These are phyloP conservation scores for Schizothecium vesticola DNA, from an alignment of 495 filamentous ascomycete genomes.

Conservation along the genomic window DNA sequence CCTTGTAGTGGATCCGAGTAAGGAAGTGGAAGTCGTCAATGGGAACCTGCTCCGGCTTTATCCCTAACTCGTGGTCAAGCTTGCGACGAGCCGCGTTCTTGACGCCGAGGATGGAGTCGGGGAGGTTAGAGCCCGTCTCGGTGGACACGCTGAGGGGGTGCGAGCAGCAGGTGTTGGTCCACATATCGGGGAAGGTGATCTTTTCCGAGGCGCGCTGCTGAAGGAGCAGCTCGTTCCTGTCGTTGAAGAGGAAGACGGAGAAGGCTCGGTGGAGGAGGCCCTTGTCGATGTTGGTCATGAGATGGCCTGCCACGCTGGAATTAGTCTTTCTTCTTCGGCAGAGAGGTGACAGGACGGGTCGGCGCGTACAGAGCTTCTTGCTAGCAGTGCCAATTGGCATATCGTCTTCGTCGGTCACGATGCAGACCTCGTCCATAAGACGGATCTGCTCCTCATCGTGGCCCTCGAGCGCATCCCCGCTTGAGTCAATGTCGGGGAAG, in stretches of 20 bases:
- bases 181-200: constrained; percentile 99
- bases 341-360: not conserved
- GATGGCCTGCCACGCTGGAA: constrained; percentile 60
- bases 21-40: constrained; percentile 88
- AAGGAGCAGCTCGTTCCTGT: constrained; percentile 80
- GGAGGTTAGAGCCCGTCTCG: constrained; percentile 82
- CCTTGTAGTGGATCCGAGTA: constrained; percentile 96
- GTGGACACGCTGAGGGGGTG: constrained; percentile 88
- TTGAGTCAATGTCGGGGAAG: constrained; percentile 95
- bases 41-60: constrained; percentile 85
- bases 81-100: constrained; percentile 89
- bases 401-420: constrained; percentile 89
- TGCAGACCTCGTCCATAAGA: constrained; percentile 99
- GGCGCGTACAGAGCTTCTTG: constrained; percentile 88
- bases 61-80: constrained; percentile 89
- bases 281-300: constrained; percentile 96
- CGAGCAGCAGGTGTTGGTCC: constrained; percentile 99
- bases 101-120: constrained; percentile 74
- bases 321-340: not conserved
- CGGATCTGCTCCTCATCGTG: constrained; percentile 98
- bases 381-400: constrained; percentile 91
- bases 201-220: constrained; percentile 96
- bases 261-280: constrained; percentile 96
- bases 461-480: constrained; percentile 66
- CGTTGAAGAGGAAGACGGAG: constrained; percentile 95